Percentiles rank a stretch among this genome's conserved stretches.
These are phyloP conservation scores for Symbiodinium natans DNA, from an alignment of 73 alveolate species.

Conservation along the genomic window DNA sequence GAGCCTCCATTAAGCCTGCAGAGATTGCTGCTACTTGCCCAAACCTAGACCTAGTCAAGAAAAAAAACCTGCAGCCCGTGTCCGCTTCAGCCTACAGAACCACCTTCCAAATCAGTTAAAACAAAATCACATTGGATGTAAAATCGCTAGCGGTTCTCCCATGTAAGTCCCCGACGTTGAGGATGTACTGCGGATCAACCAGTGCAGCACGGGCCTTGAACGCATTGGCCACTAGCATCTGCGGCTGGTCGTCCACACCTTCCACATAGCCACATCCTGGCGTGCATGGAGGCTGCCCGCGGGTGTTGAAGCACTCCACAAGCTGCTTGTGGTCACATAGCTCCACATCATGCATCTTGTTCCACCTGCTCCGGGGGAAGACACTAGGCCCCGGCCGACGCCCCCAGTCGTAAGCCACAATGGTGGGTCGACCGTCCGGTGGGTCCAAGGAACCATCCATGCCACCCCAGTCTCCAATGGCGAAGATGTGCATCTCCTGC, in stretches of 20 bases:
- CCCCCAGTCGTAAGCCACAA: conserved; percentile 77
- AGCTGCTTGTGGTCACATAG: conserved; percentile 47
- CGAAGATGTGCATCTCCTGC: conserved; percentile 76
- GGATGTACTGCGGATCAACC: conserved; percentile 54
- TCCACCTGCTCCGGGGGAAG: conserved; percentile 70
- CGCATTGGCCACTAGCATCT: conserved; percentile 55
- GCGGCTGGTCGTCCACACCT: conserved; percentile 76
- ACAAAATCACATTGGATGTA: too few relatives aligned
- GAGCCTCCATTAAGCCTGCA: too few relatives aligned
- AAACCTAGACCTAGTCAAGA: too few relatives aligned
- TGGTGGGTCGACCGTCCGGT: conserved; percentile 34
- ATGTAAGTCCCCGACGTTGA: conserved; percentile 44
- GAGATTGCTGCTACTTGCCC: too few relatives aligned
- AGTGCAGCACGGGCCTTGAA: conserved; percentile 74
- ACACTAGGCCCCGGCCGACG: conserved; percentile 66
- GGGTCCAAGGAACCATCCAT: conserved; percentile 72
- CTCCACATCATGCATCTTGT: conserved; percentile 46
- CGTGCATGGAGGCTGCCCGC: conserved; percentile 42
- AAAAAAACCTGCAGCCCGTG: too few relatives aligned
- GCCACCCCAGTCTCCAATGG: conserved; percentile 84
- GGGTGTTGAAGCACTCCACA: conserved; percentile 68
- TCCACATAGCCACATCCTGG: conserved; percentile 39
- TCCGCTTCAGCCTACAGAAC: too few relatives aligned
- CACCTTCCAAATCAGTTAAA: too few relatives aligned
- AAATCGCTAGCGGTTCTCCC: too few relatives aligned